These are phyloP conservation scores for Cochlearia excelsa DNA, from an alignment of 345 rosid species.

Conservation along the genomic window DNA sequence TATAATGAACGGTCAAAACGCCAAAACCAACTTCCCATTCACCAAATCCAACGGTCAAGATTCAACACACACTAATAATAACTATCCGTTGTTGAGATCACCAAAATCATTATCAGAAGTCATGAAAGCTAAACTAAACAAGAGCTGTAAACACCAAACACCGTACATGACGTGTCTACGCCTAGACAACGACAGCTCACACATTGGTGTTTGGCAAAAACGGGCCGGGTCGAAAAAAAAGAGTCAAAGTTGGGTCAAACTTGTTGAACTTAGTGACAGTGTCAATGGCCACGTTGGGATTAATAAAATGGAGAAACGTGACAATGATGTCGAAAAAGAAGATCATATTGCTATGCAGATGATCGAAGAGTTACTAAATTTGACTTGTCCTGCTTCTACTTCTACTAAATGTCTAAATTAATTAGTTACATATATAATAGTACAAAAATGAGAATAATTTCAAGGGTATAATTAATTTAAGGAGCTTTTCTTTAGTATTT, in stretches of 20 bases:
- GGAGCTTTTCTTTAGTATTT: too few relatives aligned
- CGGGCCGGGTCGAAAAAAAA: constrained; percentile 53
- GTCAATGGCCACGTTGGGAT: too few relatives aligned
- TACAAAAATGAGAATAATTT: too few relatives aligned
- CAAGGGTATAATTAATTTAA: too few relatives aligned
- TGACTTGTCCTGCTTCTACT: too few relatives aligned
- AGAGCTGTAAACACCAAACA: constrained; percentile 52
- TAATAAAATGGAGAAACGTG: too few relatives aligned
- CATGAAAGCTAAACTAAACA: constrained; percentile 53
- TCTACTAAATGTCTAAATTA: too few relatives aligned
- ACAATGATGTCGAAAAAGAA: constrained; percentile 38
- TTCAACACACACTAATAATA: neutral
- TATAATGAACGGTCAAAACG: constrained; percentile 66
- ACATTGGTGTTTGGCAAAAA: constrained; percentile 79
- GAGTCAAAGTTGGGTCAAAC: constrained; percentile 61
- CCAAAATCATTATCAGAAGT: constrained; percentile 50
- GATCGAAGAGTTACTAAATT: constrained; percentile 54
- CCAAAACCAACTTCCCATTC: constrained; percentile 64
- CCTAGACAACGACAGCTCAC: constrained; percentile 62
- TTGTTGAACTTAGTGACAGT: constrained; percentile 48
- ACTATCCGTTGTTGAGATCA: constrained; percentile 3
- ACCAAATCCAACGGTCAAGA: constrained; percentile 8
- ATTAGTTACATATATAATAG: too few relatives aligned
- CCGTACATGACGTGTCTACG: constrained; percentile 70
- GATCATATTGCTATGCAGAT: constrained; percentile 64